Evolutionary conservation across 257 asterid genomes (phyloP), one percentile per base, ranked within the genome.

Genomic region (Plantago ovata): DNA sequence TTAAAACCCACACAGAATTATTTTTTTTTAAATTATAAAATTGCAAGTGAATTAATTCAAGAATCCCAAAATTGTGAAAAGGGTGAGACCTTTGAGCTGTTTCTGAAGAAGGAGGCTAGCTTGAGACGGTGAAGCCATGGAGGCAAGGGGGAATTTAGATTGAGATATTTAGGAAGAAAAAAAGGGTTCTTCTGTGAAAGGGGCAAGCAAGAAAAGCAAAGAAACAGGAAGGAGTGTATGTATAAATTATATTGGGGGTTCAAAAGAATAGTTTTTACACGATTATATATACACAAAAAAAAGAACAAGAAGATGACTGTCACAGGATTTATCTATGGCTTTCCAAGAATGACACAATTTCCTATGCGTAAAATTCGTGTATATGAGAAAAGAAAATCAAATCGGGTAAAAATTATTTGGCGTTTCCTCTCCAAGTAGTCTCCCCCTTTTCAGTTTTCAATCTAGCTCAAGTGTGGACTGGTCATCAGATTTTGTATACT

Each of bases 101-200:
- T 93, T 93, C 61, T 93, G 98, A 36, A 93, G 95, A 53, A 93
- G 95, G 41, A 93, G 95, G 71, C 77, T 86, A 47, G 84, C 98
- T 70, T 93, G 98, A 60, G 98, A 90, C 7, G 85, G 67, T 51
- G 91, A 82, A 57, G 90, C 95, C 98, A 90, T 90, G 28, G 56
- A 32, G 11, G 23, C 10, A 19, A 1, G 0, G 15, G 18, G 36
- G 60, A 38, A 7, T 14, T 52, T 13, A 28, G 36, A 7, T 2
- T 7, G 60, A 32, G 58, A 53, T 13, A 22, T 15, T 48, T 24
- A 24, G 32, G 36, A 28, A 28, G 36, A 28, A 8, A 9, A 9
- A 39, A 55, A 55, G 23, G 60, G 44, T 50, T 50, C 13, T 22
- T 28, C 4, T 28, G 38, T 22, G 32, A 55, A n/a, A n/a, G n/a